Evolutionary conservation across 805 yeast species (phyloP), one percentile per base, ranked within the genome.

Genomic region (Lipomyces mesembrius): DNA sequence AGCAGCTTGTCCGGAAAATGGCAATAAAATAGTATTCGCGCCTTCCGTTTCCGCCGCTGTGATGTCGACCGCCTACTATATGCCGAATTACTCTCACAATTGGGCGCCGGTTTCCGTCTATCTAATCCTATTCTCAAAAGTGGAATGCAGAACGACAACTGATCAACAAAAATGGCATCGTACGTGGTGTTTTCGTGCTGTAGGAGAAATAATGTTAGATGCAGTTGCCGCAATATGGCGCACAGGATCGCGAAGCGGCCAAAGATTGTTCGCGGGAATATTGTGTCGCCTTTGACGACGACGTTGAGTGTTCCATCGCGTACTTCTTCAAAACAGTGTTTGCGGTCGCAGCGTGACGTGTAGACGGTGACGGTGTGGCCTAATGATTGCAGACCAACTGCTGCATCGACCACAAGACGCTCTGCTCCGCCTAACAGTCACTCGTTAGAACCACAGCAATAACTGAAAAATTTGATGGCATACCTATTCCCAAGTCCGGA

Each of bases 341-440:
- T 76, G 64, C 77, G 83, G 76, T 95, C 97, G 78, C 97, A 93
- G 75, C 95, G 97, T 0, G 97, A 92, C 0, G 99, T 94, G 78
- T 83, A 92, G 4, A 93, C 83, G 1, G 83, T 82, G 11, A 95
- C 87, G 0, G 81, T 82, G 75, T 90, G 87, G 5, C 88, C 87
- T 37, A 81, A 77, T 2, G 85, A 82, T 74, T 94, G 92, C 34
- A 95, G 79, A 0, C 97, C 97, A 2, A 92, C 81, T 0, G 98
- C 99, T 2, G 96, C 92, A 78, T 95, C 99, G 0, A 95, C 97
- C 1, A 95, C 92, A n/a, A 96, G 83, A 66, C 99, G 83, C 76
- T 95, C 99, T 0, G 99, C 99, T 3, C 99, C 99, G 4, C 90
- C 79, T 76, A 46, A 34, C 14, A 20, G 51, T 51, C 8, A 11